A percentile compares a stretch with the other conserved stretches of the same genome.
Conservation (phyloP, 176 grass and related monocot species). For the Aechmea fasciata region DNA sequence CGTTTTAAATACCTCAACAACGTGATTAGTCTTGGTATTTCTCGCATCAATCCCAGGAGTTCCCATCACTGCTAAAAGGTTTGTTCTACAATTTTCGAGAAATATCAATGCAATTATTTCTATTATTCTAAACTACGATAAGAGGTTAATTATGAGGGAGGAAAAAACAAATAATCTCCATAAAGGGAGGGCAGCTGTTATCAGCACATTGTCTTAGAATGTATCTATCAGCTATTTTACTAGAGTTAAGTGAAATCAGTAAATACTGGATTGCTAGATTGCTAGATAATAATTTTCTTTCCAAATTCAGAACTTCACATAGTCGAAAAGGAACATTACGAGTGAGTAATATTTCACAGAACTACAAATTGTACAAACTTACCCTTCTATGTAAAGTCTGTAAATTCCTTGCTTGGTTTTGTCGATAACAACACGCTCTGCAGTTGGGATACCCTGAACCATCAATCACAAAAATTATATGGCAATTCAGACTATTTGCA, state of each 20-base stretch:
- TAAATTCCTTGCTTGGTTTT: slow-evolving; percentile 21
- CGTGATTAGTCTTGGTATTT: slow-evolving; percentile 74
- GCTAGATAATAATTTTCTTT: background rate
- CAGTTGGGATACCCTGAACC: slow-evolving; percentile 79
- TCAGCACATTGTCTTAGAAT: background rate
- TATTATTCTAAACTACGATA: background rate
- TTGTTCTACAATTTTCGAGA: slow-evolving; percentile 44
- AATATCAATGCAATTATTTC: background rate
- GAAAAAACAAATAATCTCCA: background rate
- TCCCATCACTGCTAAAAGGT: slow-evolving; percentile 84
- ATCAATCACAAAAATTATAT: slow-evolving; percentile 20
- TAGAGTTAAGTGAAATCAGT: background rate
- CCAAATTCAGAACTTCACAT: background rate
- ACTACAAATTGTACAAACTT: slow-evolving; percentile 18
- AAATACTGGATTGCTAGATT: background rate
- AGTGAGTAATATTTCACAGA: slow-evolving; percentile 1
- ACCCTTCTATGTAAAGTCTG: slow-evolving; percentile 80
- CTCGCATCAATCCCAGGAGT: slow-evolving; percentile 59
- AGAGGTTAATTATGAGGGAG: background rate
- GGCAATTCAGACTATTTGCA: no score
- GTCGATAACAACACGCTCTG: slow-evolving; percentile 69
- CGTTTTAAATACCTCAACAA: slow-evolving; percentile 66
- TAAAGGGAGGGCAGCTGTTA: background rate
- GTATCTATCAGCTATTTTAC: background rate
- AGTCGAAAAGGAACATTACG: background rate